These are phyloP conservation scores for Hypsizygus marmoreus DNA, from an alignment of 768 basidiomycete genomes.

Conservation along the genomic window DNA sequence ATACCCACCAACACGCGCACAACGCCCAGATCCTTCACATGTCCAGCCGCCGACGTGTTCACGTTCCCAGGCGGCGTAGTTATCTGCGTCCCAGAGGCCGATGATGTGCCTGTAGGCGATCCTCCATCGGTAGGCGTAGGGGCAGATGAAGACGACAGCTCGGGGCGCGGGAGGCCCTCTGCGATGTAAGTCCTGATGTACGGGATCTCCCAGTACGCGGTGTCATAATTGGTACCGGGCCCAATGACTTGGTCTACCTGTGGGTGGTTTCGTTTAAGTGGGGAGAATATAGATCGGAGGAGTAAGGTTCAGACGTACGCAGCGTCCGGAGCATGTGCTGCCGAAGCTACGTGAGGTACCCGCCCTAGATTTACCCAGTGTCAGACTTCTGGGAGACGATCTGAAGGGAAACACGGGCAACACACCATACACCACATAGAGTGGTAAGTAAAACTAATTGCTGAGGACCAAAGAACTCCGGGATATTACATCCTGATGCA, in stretches of 20 bases:
- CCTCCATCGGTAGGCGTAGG: no score
- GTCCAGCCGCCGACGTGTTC: no score
- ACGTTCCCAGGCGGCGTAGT: neutral
- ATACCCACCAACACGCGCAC: no score
- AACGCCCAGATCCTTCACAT: no score
- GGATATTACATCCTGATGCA: conserved; percentile 51
- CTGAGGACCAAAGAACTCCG: conserved; percentile 62
- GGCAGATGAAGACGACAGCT: neutral
- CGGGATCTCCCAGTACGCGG: conserved; percentile 61
- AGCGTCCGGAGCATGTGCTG: conserved; percentile 44
- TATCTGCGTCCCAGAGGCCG: no score
- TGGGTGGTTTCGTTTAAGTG: conserved; percentile 7
- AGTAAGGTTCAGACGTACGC: conserved; percentile 30
- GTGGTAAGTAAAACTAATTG: conserved; percentile 70
- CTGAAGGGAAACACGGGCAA: neutral
- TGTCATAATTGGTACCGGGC: conserved; percentile 45
- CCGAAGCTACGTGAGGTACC: conserved; percentile 45
- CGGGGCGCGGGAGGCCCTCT: conserved; percentile 14
- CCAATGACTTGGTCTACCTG: conserved; percentile 50
- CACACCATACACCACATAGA: conserved; percentile 53
- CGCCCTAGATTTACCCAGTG: conserved; percentile 32
- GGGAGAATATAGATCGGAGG: neutral
- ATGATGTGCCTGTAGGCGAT: no score
- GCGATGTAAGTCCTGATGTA: conserved; percentile 60
- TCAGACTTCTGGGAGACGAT: neutral